Evolutionary conservation across 192 early-diverging fungal species (phyloP), one percentile per base, ranked within the genome.

Genomic region (Phlyctochytrium bullatum): DNA sequence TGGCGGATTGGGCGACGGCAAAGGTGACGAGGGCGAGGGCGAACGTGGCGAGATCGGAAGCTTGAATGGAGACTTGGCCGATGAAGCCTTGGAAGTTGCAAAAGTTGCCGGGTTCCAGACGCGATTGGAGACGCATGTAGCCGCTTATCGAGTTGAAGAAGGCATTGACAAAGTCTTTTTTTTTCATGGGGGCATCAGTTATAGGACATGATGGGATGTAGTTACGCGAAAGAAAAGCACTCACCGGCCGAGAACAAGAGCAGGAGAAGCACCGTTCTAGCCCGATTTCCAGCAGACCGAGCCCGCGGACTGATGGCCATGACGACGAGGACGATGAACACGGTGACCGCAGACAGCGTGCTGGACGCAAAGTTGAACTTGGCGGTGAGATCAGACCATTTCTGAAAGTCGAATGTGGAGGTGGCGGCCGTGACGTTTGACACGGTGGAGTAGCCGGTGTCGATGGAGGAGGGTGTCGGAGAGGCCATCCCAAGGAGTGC

Each of bases 151-250:
- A 14, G 27, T 57, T 57, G 54, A 57, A 57, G 54, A 25, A 6
- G 6, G 54, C 12, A 25, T 57, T 57, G 54, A 57, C 25, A 27
- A 57, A 57, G 27, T 57, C 54, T 47, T 47, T 47, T 47, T 20
- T 14, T 47, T 47, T 20, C 20, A 20, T 14, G 40, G 10, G 40
- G 40, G 40, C 40, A 47, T 47, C n/a, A n/a, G n/a, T n/a, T n/a
- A n/a, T n/a, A n/a, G n/a, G 40, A 47, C 6, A 47, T 47, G 40
- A 47, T 14, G 6, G 40, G 40, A 20, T 47, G 6, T 47, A 47
- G 10, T 47, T 47, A 47, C 40, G 10, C 10, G 20, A 47, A 47
- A 47, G 20, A 20, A 47, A 47, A n/a, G n/a, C n/a, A n/a, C n/a
- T n/a, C n/a, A n/a, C n/a, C n/a, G 40, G 40, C 40, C 12, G 12